Percentiles rank a stretch among this genome's conserved stretches.
phyloP scores from a whole-genome alignment of 2,329 filamentous ascomycete genomes.

The Cladosporium cucumerinum region DNA sequence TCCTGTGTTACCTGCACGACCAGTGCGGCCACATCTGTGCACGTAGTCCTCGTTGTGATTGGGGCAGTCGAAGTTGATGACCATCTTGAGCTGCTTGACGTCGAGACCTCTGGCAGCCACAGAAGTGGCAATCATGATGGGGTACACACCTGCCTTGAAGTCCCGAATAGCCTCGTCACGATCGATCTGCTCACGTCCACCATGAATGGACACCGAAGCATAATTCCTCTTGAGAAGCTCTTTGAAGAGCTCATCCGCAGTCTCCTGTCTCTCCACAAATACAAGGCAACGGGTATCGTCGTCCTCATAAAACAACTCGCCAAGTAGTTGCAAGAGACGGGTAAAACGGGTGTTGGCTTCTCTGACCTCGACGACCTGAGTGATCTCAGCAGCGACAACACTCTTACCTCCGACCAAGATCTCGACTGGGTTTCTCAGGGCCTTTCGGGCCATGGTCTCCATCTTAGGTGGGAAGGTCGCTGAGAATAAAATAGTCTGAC shows the following conservation, averaged over 20 bases:
- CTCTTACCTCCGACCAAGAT: slow-evolving; percentile 87
- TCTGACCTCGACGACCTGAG: slow-evolving; percentile 84
- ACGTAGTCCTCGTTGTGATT: slow-evolving; percentile 97
- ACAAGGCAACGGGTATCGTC: slow-evolving; percentile 88
- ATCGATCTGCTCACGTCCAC: slow-evolving; percentile 89
- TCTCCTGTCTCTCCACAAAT: slow-evolving; percentile 39
- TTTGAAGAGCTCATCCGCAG: slow-evolving; percentile 50
- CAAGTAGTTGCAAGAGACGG: slow-evolving; percentile 79
- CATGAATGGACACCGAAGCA: slow-evolving; percentile 89
- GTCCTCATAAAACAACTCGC: slow-evolving; percentile 79
- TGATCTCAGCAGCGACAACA: slow-evolving; percentile 68
- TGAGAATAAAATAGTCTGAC: slow-evolving; percentile 92
- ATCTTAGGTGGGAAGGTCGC: slow-evolving; percentile 95
- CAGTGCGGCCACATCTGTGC: slow-evolving; percentile 88
- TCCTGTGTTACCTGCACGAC: slow-evolving; percentile 88
- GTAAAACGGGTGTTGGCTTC: slow-evolving; percentile 80
- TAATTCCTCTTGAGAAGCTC: slow-evolving; percentile 81
- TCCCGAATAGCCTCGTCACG: slow-evolving; percentile 88
- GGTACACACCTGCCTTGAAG: slow-evolving; percentile 87
- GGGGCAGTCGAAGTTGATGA: slow-evolving; percentile 92
- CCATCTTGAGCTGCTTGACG: slow-evolving; percentile 91
- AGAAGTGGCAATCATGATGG: slow-evolving; percentile 89
- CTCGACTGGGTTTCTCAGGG: slow-evolving; percentile 78
- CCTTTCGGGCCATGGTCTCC: slow-evolving; percentile 85
- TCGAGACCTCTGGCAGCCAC: slow-evolving; percentile 93